phyloP scores from a whole-genome alignment of 1,284 basidiomycete genomes.

The Moniliophthora roreri region DNA sequence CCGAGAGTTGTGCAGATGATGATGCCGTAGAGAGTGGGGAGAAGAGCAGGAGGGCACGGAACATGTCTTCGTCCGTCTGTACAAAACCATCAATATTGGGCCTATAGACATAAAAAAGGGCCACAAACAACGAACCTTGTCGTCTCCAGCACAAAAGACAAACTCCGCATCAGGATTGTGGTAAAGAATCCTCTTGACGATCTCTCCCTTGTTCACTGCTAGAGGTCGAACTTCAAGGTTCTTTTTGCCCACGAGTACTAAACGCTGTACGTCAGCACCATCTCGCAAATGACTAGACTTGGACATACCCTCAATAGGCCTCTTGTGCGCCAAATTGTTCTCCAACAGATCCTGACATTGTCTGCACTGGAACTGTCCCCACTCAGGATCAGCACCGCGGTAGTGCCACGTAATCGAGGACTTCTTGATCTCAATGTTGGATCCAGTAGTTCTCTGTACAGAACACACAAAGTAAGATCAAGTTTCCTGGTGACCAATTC shows the following conservation, averaged over 20 bases:
- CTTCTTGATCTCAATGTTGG: constrained; percentile 96
- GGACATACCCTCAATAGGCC: constrained; percentile 79
- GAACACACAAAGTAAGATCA: constrained; percentile 6
- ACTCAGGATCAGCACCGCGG: constrained; percentile 90
- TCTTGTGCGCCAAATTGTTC: constrained; percentile 85
- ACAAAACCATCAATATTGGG: constrained; percentile 1
- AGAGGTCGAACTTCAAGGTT: constrained; percentile 95
- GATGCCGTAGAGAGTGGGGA: constrained; percentile 20
- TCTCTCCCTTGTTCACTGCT: constrained; percentile 98
- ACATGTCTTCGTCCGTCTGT: constrained; percentile 95
- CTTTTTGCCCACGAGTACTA: constrained; percentile 95
- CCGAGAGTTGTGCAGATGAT: too few species aligned
- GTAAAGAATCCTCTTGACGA: constrained; percentile 93
- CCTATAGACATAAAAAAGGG: not conserved
- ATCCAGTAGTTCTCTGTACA: constrained; percentile 82
- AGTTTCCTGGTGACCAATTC: constrained; percentile 2
- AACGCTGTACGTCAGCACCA: constrained; percentile 27
- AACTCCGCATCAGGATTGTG: constrained; percentile 92
- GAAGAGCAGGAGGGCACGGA: constrained; percentile 80
- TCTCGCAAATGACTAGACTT: constrained; percentile 15
- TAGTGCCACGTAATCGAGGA: constrained; percentile 99
- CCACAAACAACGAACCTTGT: constrained; percentile 67
- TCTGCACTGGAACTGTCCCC: constrained; percentile 93
- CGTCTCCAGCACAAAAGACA: constrained; percentile 96
- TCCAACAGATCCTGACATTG: constrained; percentile 97